These are phyloP conservation scores for Amauroascus niger DNA, from an alignment of 2,329 filamentous ascomycete genomes.

Conservation along the genomic window DNA sequence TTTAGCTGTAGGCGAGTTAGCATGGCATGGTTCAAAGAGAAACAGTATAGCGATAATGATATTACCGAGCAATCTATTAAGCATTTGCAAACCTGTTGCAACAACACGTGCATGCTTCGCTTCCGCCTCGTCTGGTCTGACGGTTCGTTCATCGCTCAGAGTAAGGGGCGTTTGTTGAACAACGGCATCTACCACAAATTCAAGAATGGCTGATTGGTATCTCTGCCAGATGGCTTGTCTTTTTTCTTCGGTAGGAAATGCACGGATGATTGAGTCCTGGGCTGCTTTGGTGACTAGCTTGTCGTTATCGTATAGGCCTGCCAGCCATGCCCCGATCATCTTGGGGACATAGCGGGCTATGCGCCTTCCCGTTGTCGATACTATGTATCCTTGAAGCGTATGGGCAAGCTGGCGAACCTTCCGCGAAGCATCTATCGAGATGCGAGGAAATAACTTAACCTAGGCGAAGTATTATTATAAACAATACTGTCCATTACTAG, in stretches of 20 bases:
- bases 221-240: slow-evolving; percentile 64
- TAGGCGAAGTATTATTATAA: slow-evolving; percentile 34
- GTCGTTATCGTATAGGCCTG: slow-evolving; percentile 79
- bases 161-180: slow-evolving; percentile 67
- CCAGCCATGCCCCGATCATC: slow-evolving; percentile 81
- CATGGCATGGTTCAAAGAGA: neutral
- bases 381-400: slow-evolving; percentile 56
- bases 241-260: slow-evolving; percentile 75
- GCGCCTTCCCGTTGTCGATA: slow-evolving; percentile 58
- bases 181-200: slow-evolving; percentile 70
- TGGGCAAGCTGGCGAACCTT: slow-evolving; percentile 83
- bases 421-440: slow-evolving; percentile 80
- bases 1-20: slow-evolving; percentile 23
- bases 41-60: neutral
- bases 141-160: slow-evolving; percentile 79
- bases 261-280: slow-evolving; percentile 60
- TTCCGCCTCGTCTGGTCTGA: slow-evolving; percentile 72
- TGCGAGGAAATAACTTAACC: slow-evolving; percentile 77
- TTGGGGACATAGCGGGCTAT: slow-evolving; percentile 70
- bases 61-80: slow-evolving; percentile 43
- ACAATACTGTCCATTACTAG: slow-evolving; percentile 29
- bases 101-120: slow-evolving; percentile 75
- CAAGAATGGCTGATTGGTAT: slow-evolving; percentile 70
- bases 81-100: slow-evolving; percentile 48
- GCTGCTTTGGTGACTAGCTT: slow-evolving; percentile 66